Evolutionary conservation across 306 rosid genomes (phyloP), one percentile per base, ranked within the genome.

Genomic region (Prinsepia uniflora): DNA sequence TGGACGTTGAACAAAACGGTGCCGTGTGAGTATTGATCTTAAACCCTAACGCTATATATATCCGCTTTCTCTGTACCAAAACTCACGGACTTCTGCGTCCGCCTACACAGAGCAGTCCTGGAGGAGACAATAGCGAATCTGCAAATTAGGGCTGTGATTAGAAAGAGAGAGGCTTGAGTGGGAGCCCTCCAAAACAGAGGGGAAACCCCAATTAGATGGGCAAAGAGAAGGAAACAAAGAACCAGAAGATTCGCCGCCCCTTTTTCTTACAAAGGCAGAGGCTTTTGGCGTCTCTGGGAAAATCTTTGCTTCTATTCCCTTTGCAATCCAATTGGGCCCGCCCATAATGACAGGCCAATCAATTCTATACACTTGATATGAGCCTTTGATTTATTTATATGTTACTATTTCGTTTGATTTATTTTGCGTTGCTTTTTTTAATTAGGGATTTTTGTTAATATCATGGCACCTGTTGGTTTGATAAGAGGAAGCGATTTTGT

Each of bases 91-190:
- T 2, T 12, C 62, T 11, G 17, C 41, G 13, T 57, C 50, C 62
- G 62, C 62, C 41, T 24, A 6, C 41, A 0, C 3, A 46, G 15
- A 10, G 50, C 50, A 46, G 12, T 57, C 2, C 2, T 24, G 62
- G 50, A 46, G 50, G 13, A 15, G 50, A 46, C 3, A 30, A 30
- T 30, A 12, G 50, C 13, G 2, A 11, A 56, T 8, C 22, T 18
- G 10, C 9, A 56, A 22, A 11, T 57, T 57, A 24, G 81, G 93
- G 91, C 88, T 18, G 67, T 82, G 96, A 90, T 90, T 87, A 79
- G 0, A 86, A 87, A 77, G 93, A 90, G 96, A 90, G 96, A 90
- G 93, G 81, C 92, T 90, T 40, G 88, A 87, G 93, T 84, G 84
- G 84, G 77, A 34, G 6, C 59, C 8, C 40, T 67, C 42, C 22